A percentile compares a stretch with the other conserved stretches of the same genome.
These are phyloP conservation scores for Apiotrichum mycotoxinovorans DNA, from an alignment of 1,284 basidiomycete genomes.

Conservation along the genomic window DNA sequence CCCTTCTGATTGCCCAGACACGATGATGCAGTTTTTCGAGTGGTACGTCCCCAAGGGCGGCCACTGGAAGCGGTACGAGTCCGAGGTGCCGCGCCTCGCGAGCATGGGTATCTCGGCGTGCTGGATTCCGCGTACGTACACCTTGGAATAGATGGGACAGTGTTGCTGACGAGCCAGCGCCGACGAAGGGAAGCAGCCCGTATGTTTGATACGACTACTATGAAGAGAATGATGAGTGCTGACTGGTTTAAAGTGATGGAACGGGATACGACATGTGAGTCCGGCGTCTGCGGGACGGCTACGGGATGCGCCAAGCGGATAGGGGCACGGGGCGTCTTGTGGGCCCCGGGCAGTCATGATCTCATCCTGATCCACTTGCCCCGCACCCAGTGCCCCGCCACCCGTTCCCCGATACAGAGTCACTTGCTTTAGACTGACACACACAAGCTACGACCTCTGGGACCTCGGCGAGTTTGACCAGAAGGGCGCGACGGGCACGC, in stretches of 20 bases:
- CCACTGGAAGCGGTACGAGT: slow-evolving; percentile 71
- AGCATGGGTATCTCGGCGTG: slow-evolving; percentile 79
- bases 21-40: slow-evolving; percentile 50
- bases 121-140: slow-evolving; percentile 55
- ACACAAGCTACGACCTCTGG: slow-evolving; percentile 62
- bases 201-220: not conserved
- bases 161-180: slow-evolving; percentile 30
- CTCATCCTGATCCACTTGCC: not conserved
- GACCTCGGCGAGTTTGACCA: slow-evolving; percentile 90
- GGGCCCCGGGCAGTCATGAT: too few relatives aligned
- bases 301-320: too few relatives aligned
- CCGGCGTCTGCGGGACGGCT: not conserved
- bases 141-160: not conserved
- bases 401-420: too few relatives aligned
- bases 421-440: too few relatives aligned
- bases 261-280: slow-evolving; percentile 49
- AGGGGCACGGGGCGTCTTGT: too few relatives aligned
- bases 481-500: slow-evolving; percentile 73
- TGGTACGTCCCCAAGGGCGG: slow-evolving; percentile 43
- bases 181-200: slow-evolving; percentile 44
- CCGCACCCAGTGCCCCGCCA: not conserved
- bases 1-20: slow-evolving; percentile 1
- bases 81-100: slow-evolving; percentile 65
- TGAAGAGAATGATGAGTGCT: slow-evolving; percentile 19
- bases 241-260: slow-evolving; percentile 22